These are phyloP conservation scores for Dothistroma septosporum DNA, from an alignment of 2,329 filamentous ascomycete genomes.

Conservation along the genomic window DNA sequence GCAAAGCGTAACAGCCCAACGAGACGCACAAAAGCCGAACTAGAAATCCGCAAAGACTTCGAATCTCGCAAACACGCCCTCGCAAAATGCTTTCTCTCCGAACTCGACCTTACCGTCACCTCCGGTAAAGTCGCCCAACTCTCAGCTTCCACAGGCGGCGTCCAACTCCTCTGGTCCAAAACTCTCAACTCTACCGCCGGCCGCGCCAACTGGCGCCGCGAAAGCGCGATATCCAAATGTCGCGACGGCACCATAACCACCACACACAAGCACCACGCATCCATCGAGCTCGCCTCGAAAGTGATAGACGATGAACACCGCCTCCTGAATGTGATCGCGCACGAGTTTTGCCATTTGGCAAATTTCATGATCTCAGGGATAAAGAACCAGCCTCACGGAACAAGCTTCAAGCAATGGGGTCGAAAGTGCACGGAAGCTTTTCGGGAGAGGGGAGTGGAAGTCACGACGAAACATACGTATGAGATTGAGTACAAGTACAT, in stretches of 20 bases:
- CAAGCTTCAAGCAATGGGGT: constrained; percentile 78
- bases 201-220: constrained; percentile 48
- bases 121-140: constrained; percentile 56
- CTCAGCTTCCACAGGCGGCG: constrained; percentile 62
- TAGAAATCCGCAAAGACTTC: constrained; percentile 57
- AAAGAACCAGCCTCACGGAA: constrained; percentile 73
- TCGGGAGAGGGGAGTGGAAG: constrained; percentile 59
- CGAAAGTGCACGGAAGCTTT: constrained; percentile 55
- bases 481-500: constrained; percentile 88
- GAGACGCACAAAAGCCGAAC: constrained; percentile 30
- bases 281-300: constrained; percentile 84
- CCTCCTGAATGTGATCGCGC: constrained; percentile 84
- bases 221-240: constrained; percentile 36
- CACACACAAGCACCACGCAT: constrained; percentile 53
- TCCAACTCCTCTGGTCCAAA: constrained; percentile 69
- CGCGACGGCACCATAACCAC: constrained; percentile 17
- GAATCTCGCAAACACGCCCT: constrained; percentile 58
- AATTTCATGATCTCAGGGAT: constrained; percentile 83
- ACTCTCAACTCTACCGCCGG: constrained; percentile 78
- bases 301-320: constrained; percentile 74
- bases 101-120: constrained; percentile 66
- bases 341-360: constrained; percentile 92
- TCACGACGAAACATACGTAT: constrained; percentile 88
- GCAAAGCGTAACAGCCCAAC: constrained; percentile 38
- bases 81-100: constrained; percentile 60